These are phyloP conservation scores for Hygrophorus russula DNA, from an alignment of 768 basidiomycete genomes.

Conservation along the genomic window DNA sequence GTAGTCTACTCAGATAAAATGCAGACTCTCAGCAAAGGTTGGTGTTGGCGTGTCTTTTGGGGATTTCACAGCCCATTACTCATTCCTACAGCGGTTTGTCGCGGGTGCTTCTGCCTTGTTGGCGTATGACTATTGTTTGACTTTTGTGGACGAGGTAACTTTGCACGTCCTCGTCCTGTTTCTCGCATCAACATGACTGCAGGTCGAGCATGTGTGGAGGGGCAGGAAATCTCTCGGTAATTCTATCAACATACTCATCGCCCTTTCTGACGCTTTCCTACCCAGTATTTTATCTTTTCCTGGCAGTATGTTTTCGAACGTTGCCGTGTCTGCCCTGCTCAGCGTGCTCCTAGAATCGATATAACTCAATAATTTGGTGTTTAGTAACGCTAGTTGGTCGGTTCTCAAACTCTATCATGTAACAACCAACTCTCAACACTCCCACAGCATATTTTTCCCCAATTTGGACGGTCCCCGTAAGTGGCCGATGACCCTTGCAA, in stretches of 20 bases:
- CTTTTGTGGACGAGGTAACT: not conserved
- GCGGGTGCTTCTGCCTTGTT: not conserved
- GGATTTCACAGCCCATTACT: not conserved
- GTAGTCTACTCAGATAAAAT: not conserved
- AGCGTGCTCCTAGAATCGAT: not conserved
- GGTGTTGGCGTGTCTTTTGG: too few species aligned
- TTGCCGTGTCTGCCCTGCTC: not conserved
- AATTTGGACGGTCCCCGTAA: not conserved
- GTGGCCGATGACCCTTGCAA: not conserved
- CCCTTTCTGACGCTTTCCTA: too few species aligned
- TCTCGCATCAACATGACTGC: not conserved
- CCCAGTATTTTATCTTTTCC: too few species aligned
- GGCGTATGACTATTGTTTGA: conserved; percentile 1
- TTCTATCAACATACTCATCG: not conserved
- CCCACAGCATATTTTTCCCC: not conserved
- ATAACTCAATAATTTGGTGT: not conserved
- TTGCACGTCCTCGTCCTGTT: not conserved
- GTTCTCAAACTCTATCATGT: not conserved
- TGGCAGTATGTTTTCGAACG: too few species aligned
- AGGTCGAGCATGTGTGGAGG: not conserved
- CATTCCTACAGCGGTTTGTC: not conserved
- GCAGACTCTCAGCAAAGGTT: not conserved
- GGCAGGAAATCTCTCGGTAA: not conserved
- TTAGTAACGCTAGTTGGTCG: not conserved
- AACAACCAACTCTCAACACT: not conserved